phyloP scores from a whole-genome alignment of 2,329 filamentous ascomycete genomes.

The Colletotrichum sidae region DNA sequence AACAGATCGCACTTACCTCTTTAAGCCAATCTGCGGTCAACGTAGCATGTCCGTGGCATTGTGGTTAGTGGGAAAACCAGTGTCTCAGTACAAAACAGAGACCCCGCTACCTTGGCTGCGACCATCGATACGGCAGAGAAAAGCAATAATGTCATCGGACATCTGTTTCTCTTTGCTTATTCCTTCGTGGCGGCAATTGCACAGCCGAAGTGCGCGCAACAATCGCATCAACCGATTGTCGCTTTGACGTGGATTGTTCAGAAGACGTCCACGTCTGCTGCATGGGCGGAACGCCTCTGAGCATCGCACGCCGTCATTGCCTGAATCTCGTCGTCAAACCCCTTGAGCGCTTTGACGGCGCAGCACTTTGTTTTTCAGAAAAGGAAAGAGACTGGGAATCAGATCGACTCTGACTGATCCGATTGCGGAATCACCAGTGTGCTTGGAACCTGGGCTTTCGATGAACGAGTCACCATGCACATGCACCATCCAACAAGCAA shows the following conservation, averaged over 20 bases:
- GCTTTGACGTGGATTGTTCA: conserved; percentile 1
- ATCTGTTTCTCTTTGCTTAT: conserved; percentile 22
- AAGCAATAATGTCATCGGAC: conserved; percentile 21
- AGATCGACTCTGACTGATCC: no score
- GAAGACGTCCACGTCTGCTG: no score
- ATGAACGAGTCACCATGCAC: no score
- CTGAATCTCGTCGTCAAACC: no score
- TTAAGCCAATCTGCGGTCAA: conserved; percentile 12
- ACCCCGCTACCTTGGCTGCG: conserved; percentile 5
- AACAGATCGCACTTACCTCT: conserved; percentile 5
- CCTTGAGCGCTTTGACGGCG: no score
- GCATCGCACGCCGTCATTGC: no score
- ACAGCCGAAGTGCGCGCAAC: conserved; percentile 18
- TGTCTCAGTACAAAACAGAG: conserved; percentile 33
- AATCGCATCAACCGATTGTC: not conserved
- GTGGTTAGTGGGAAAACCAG: conserved; percentile 36
- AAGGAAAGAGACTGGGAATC: no score
- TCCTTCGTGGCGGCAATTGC: conserved; percentile 1
- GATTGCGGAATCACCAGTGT: no score
- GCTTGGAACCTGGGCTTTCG: not conserved
- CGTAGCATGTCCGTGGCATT: conserved; percentile 26
- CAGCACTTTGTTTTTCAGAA: no score
- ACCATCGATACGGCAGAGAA: conserved; percentile 5
- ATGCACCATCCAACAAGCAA: not conserved
- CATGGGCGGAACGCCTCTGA: no score